Evolutionary conservation across 768 basidiomycete species (phyloP), one percentile per base, ranked within the genome.

Genomic region (Neoboletus brunneissimus): DNA sequence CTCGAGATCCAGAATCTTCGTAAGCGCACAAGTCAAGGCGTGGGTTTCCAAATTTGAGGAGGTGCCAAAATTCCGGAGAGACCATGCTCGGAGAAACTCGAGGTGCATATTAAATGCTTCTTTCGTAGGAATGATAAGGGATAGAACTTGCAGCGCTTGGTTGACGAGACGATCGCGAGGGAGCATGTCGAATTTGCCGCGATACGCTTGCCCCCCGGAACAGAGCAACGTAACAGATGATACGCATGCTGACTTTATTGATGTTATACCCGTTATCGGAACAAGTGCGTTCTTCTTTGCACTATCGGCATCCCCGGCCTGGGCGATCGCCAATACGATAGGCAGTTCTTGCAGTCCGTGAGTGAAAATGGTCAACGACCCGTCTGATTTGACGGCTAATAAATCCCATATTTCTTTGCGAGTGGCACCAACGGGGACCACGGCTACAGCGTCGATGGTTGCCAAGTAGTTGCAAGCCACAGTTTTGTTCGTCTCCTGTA

Each of bases 321-420:
- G 61, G 27, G 64, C 61, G 27, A 56, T 48, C 20, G 51, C 51
- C 23, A 81, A 35, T 38, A 67, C 61, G 20, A 82, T 66, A 23
- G 77, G 75, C 11, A 84, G 54, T 60, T 75, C 72, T n/a, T 69
- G 68, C 11, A 76, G 61, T 1, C 86, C 88, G 59, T 89, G 87
- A 0, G 86, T 89, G 38, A 88, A 70, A 4, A 94, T 65, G 0
- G 74, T 69, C 11, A 92, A 69, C 10, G 69, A 68, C 31, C 84
- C 79, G 46, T 82, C 76, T 3, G 84, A 79, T 47, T 80, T 83
- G 47, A 91, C 70, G 16, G 88, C 71, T 5, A 96, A 71, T 11
- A 94, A 74, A 68, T 97, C 94, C 67, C 78, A 78, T 15, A 91
- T 76, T 15, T 77, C 73, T 8, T 73, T 72, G 20, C 94, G 83